Percentiles rank a stretch among this genome's conserved stretches.
Evolutionary conservation across 164 flowering plant species (phyloP).

Genomic region (Kalanchoe fedtschenkoi): DNA sequence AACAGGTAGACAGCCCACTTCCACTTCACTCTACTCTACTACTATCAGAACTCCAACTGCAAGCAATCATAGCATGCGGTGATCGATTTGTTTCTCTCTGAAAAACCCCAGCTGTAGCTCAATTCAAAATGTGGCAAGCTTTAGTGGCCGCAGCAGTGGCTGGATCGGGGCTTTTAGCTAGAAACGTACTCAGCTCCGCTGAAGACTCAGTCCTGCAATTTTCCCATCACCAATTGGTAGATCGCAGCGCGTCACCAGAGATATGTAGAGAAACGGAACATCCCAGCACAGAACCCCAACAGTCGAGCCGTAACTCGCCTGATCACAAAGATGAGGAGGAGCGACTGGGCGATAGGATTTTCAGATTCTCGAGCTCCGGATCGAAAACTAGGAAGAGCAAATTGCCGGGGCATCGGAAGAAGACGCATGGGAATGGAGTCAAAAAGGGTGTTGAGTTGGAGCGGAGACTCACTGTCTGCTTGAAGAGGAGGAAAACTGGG

Average conservation of each 20-base stretch:
- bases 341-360: slow-evolving; percentile 22
- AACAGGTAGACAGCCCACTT: background rate
- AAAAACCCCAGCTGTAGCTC: background rate
- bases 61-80: background rate
- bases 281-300: background rate
- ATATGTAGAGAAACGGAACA: no score
- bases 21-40: background rate
- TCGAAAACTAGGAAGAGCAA: slow-evolving; percentile 10
- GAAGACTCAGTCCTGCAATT: background rate
- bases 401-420: slow-evolving; percentile 16
- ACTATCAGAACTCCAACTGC: background rate
- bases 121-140: background rate
- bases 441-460: slow-evolving; percentile 11
- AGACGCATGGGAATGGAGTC: slow-evolving; percentile 5
- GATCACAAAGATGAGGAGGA: background rate
- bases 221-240: no score
- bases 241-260: no score
- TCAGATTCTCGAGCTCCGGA: slow-evolving; percentile 55
- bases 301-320: background rate
- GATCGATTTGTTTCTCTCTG: background rate
- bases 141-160: slow-evolving; percentile 4
- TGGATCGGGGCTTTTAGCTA: background rate
- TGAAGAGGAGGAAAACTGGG: slow-evolving; percentile 45
- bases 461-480: slow-evolving; percentile 27
- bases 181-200: background rate